Evolutionary conservation across 805 yeast genomes (phyloP), one percentile per base, ranked within the genome.

Genomic region (Torulaspora maleeae): DNA sequence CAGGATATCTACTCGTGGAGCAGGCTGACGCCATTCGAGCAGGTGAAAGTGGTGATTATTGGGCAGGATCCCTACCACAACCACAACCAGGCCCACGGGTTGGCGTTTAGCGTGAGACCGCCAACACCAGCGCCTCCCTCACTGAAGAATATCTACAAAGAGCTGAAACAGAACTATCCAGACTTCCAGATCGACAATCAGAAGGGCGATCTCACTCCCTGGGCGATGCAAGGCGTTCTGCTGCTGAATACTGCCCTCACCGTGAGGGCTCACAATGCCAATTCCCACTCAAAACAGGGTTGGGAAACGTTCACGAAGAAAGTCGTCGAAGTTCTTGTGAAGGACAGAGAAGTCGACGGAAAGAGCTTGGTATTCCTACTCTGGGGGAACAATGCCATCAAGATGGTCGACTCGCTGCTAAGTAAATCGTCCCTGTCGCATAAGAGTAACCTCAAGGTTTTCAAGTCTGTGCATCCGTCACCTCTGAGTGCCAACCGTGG

Each of bases 31-130:
- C 95, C 96, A 0, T 69, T 91, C 16, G 70, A 78, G 3, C 63
- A 76, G 3, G 85, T 89, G 15, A 82, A 80, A 58, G 93, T 91
- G 22, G 75, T 93, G 1, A 76, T 93, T 10, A 70, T 93, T 36
- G 99, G 99, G 1, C 99, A 93, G 64, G 99, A 93, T 63, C 99
- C 99, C 0, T 93, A 93, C 63, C 99, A 93, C 65, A 88, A 89
- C 63, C 66, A 67, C 55, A 85, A 86, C 61, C 99, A 93, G 64
- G 99, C 99, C 0, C 99, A 93, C 60, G 99, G 99, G 0, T 69
- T 93, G 24, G 98, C 99, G 3, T 93, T 93, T 56, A 85, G 95
- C 16, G 98, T 93, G 1, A 74, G 79, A 45, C 83, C 85, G 27
- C 95, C 96, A 1, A 82, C 88, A 0, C 79, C 80, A 1, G 84